Base-by-base conservation (phyloP, 352 stramenopile genomes). In the Phytophthora megakarya region DNA sequence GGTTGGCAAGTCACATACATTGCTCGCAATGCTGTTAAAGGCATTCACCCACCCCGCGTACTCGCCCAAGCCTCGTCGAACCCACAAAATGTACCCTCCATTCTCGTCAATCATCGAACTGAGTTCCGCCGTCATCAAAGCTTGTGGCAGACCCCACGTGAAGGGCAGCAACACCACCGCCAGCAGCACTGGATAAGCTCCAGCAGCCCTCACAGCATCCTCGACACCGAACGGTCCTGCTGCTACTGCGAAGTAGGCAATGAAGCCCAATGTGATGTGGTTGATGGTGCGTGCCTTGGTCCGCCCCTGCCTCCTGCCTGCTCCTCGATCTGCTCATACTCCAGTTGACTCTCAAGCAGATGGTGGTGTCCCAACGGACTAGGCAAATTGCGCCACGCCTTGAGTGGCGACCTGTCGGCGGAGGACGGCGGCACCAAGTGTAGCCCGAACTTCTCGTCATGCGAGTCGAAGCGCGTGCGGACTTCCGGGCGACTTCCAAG, bases 51-150 rank as follows among this genome's bases (percentile, higher is more conserved):
- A 95, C 33, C 86, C 86, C 12, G 84, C 84, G 43, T 88, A 95
- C 49, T 90, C 68, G n/a, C 86, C 86, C 13, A 95, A 59, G 9
- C 84, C 84, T 11, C 84, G 81, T 12, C 81, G 84, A n/a, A 95
- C 86, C 84, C 86, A 95, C 26, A 92, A 63, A 43, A 95, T 93
- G 67, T 95, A 95, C 13, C 86, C 86, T 13, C 84, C 86, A 42
- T 95, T 95, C 58, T 92, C 80, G 49, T 91, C 80, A 33, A 93
- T 93, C 81, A 95, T 92, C 11, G 86, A 84, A 40, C 82, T 92
- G 33, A 95, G 64, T 43, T 95, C 86, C 3, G 86, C 86, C 12
- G 84, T 92, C 83, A 95, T 93, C n/a, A 95, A 69, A 22, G 86
- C 83, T 57, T 95, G 86, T 2, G 86, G 86, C 19, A 95, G 58